A percentile compares a stretch with the other conserved stretches of the same genome.
Evolutionary conservation across 2,329 filamentous ascomycete genomes (phyloP).

Genomic region (Bertia moriformis): DNA sequence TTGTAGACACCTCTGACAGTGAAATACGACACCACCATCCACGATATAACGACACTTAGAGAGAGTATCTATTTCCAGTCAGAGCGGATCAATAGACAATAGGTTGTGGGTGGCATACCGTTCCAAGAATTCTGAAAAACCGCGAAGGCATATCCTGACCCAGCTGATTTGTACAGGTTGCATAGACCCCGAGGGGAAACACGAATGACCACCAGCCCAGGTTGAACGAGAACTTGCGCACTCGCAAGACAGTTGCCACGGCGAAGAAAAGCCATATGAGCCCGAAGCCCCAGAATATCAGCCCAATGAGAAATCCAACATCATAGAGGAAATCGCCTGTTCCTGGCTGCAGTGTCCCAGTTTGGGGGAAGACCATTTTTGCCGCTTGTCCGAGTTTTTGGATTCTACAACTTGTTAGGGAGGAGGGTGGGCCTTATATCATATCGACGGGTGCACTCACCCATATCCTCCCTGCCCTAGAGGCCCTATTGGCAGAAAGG

Average conservation of each 20-base stretch:
- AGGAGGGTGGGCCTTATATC: too few relatives aligned
- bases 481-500: constrained; percentile 53
- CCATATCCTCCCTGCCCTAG: constrained; percentile 52
- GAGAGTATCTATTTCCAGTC: background rate
- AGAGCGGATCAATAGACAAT: background rate
- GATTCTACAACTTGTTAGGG: background rate
- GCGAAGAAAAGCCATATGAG: constrained; percentile 27
- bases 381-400: constrained; percentile 28
- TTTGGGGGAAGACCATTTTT: constrained; percentile 16
- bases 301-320: constrained; percentile 30
- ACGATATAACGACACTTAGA: background rate
- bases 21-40: background rate
- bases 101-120: background rate
- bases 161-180: constrained; percentile 17
- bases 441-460: constrained; percentile 8
- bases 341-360: constrained; percentile 10
- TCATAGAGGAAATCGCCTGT: constrained; percentile 42
- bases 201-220: constrained; percentile 33
- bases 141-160: background rate
- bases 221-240: constrained; percentile 26
- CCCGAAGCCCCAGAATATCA: constrained; percentile 28
- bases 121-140: background rate
- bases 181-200: constrained; percentile 25
- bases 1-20: background rate
- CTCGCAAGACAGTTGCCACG: constrained; percentile 14